Evolutionary conservation across 2,329 filamentous ascomycete genomes (phyloP), one percentile per base, ranked within the genome.

Genomic region (Teratosphaeria epicoccoides): DNA sequence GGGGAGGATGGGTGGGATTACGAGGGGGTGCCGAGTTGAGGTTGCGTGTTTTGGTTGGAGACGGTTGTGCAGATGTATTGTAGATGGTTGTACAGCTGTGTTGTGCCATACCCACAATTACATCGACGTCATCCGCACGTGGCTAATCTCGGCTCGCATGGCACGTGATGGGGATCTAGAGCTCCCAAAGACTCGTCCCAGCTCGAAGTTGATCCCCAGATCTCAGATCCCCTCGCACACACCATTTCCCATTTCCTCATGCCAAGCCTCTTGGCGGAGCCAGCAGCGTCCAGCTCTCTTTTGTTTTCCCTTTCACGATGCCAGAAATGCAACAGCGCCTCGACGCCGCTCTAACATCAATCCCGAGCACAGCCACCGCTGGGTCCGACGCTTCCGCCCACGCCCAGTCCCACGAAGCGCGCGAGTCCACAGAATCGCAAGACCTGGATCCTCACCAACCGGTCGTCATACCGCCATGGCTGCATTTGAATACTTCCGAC

Each of bases 1-100:
- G 67, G 66, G 44, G 66, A 69, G 20, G 71, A 72, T 54, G 79
- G 79, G 1, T 82, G 80, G 76, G 79, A 84, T 59, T 85, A 85
- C 69, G 83, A 85, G 63, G 83, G 83, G 14, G 81, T 86, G 48
- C 82, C 82, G 33, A 40, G 33, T 17, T 40, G 33, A 40, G 14
- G 3, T 40, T n/a, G n/a, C n/a, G n/a, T n/a, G n/a, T n/a, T n/a
- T n/a, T n/a, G n/a, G n/a, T n/a, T n/a, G n/a, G n/a, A n/a, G n/a
- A n/a, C n/a, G n/a, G n/a, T n/a, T n/a, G n/a, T n/a, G n/a, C n/a
- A n/a, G n/a, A 17, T 40, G 7, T 1, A n/a, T n/a, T 40, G 14
- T 40, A n/a, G 14, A 37, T 37, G 7, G 12, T n/a, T n/a, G 5
- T 37, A 12, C 14, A n/a, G n/a, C 10, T 9, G 14, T 12, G 14